Evolutionary conservation across 176 grass and related monocot species (phyloP).

Genomic region (Oryza coarctata): DNA sequence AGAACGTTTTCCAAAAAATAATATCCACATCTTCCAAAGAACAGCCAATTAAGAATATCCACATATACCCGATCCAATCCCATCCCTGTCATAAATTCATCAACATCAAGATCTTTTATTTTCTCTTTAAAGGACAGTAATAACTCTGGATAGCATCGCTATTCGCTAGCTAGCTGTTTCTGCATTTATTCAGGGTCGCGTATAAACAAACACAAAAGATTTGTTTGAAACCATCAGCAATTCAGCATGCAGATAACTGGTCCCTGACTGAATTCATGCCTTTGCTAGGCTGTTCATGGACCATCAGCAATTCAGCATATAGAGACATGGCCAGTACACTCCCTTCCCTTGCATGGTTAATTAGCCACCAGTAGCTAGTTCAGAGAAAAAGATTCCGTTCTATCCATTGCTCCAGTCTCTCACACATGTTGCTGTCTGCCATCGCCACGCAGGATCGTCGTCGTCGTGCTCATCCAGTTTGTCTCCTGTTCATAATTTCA

Average conservation of each 20-base stretch:
- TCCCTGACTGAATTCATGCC: not conserved
- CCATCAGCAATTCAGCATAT: not conserved
- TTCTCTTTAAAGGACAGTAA: not conserved
- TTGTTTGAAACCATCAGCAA: not conserved
- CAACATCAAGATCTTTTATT: not conserved
- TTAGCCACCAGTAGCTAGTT: not conserved
- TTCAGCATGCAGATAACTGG: not conserved
- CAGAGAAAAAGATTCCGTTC: not conserved
- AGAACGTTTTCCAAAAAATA: not conserved
- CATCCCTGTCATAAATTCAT: not conserved
- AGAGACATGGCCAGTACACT: not conserved
- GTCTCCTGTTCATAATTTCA: not conserved
- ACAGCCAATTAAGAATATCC: not conserved
- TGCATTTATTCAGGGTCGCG: not conserved
- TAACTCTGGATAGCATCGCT: slow-evolving; percentile 14
- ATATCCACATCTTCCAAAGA: not conserved
- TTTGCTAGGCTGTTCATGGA: slow-evolving; percentile 31
- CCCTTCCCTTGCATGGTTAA: not conserved
- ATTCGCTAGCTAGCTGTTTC: slow-evolving; percentile 12
- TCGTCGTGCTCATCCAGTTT: not conserved
- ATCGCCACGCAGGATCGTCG: not conserved
- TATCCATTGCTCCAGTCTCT: not conserved
- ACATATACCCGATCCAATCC: not conserved
- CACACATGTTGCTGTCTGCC: not conserved
- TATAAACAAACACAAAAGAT: slow-evolving; percentile 17